Percentiles rank a stretch among this genome's conserved stretches.
phyloP scores from a whole-genome alignment of 495 filamentous ascomycete species.

The Talaromyces trachyspermus region DNA sequence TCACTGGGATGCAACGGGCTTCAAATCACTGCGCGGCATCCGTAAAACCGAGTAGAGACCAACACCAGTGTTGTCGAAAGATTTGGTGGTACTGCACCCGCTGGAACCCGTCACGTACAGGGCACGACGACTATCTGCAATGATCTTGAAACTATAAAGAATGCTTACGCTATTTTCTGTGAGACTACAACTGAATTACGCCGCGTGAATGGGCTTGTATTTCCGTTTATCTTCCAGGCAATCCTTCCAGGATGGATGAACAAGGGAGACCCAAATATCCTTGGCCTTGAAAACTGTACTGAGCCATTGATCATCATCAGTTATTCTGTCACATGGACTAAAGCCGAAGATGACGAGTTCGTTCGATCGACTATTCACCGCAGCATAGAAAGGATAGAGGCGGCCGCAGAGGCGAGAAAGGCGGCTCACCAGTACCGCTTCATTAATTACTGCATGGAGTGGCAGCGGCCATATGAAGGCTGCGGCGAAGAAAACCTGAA shows the following conservation, averaged over 20 bases:
- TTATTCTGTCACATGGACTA: constrained; percentile 25
- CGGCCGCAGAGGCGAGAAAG: constrained; percentile 14
- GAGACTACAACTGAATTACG: constrained; percentile 13
- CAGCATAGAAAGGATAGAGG: constrained; percentile 22
- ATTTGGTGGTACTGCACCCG: constrained; percentile 16
- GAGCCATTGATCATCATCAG: constrained; percentile 23
- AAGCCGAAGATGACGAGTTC: constrained; percentile 19
- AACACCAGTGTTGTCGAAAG: constrained; percentile 24
- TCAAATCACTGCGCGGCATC: constrained; percentile 20
- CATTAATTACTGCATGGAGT: constrained; percentile 26
- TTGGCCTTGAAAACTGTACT: constrained; percentile 16
- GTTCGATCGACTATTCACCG: constrained; percentile 17
- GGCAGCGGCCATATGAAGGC: constrained; percentile 25
- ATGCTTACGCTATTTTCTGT: constrained; percentile 15
- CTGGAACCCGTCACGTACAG: constrained; percentile 21
- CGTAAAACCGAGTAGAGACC: constrained; percentile 24
- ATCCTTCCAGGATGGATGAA: constrained; percentile 19
- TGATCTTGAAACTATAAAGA: constrained; percentile 18
- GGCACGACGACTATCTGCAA: constrained; percentile 26
- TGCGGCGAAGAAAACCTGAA: constrained; percentile 26
- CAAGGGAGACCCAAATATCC: constrained; percentile 20
- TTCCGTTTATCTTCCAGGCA: constrained; percentile 22
- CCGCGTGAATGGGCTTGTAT: constrained; percentile 16
- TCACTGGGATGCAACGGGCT: constrained; percentile 41
- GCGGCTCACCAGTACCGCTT: constrained; percentile 23